Evolutionary conservation across 2,329 filamentous ascomycete genomes (phyloP).

Genomic region (Penicillium sp.): DNA sequence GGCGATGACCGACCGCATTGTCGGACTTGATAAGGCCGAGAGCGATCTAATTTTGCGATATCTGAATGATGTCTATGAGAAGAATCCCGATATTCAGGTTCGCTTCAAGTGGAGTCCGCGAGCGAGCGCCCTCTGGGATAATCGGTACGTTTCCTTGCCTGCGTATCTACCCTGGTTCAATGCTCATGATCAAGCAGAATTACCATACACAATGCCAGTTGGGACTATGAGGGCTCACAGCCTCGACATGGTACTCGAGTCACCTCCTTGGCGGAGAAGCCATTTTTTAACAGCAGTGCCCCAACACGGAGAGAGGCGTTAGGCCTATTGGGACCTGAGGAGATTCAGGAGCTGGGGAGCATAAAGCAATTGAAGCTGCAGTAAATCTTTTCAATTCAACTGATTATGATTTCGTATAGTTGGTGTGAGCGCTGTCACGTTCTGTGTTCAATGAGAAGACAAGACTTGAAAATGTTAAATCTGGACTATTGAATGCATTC

Average conservation of each 20-base stretch:
- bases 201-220: constrained; percentile 72
- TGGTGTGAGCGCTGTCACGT: not conserved
- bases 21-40: constrained; percentile 68
- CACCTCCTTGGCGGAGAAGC: constrained; percentile 69
- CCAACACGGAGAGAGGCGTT: constrained; percentile 67
- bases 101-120: constrained; percentile 69
- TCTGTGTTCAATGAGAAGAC: not conserved
- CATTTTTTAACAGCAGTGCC: constrained; percentile 64
- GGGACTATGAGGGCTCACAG: constrained; percentile 68
- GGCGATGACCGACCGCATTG: constrained; percentile 66
- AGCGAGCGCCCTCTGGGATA: constrained; percentile 71
- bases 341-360: constrained; percentile 36
- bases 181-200: constrained; percentile 48
- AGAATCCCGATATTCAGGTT: constrained; percentile 70
- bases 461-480: not conserved
- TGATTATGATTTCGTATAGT: no score
- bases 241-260: constrained; percentile 72
- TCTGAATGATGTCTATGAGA: constrained; percentile 67
- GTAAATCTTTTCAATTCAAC: not conserved
- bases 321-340: constrained; percentile 60
- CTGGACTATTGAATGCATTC: not conserved
- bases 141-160: constrained; percentile 48
- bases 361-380: constrained; percentile 5
- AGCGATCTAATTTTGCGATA: constrained; percentile 68
- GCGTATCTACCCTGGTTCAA: not conserved